Conservation (phyloP, 2,329 filamentous ascomycete species). For the Raffaelea ambrosiae region DNA sequence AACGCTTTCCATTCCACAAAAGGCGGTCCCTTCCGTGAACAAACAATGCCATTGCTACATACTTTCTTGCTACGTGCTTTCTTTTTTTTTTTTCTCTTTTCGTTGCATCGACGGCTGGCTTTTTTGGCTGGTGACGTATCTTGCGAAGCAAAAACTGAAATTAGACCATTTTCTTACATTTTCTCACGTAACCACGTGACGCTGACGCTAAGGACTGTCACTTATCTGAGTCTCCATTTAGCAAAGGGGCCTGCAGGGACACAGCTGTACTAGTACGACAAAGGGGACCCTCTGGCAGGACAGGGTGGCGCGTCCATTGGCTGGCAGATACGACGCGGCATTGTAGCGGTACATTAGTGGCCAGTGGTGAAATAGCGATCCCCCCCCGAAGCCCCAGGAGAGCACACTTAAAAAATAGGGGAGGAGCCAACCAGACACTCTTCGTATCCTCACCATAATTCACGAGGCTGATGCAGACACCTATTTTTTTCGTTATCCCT, state of each 20-base stretch:
- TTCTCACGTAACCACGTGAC: neutral
- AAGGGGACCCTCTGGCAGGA: neutral
- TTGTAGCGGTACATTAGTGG: neutral
- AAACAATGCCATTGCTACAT: too few relatives aligned
- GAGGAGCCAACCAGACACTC: constrained; percentile 1
- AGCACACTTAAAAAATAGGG: neutral
- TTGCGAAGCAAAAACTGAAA: too few relatives aligned
- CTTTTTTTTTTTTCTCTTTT: too few relatives aligned
- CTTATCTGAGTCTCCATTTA: neutral
- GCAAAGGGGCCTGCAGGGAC: neutral
- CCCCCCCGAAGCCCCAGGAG: neutral
- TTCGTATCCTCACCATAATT: constrained; percentile 10
- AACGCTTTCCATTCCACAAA: too few relatives aligned
- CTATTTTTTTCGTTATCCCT: neutral
- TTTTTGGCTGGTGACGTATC: too few relatives aligned
- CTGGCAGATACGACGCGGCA: too few relatives aligned
- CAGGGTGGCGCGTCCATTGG: too few relatives aligned
- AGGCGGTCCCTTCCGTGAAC: too few relatives aligned
- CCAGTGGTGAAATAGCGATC: neutral
- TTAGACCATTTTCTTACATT: neutral
- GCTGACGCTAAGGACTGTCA: neutral
- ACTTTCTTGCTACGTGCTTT: too few relatives aligned
- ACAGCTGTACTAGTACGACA: neutral
- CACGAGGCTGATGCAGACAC: constrained; percentile 18
- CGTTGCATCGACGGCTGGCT: too few relatives aligned